These are phyloP conservation scores for Arctium lappa DNA, from an alignment of 129 eudicot genomes.

Conservation along the genomic window DNA sequence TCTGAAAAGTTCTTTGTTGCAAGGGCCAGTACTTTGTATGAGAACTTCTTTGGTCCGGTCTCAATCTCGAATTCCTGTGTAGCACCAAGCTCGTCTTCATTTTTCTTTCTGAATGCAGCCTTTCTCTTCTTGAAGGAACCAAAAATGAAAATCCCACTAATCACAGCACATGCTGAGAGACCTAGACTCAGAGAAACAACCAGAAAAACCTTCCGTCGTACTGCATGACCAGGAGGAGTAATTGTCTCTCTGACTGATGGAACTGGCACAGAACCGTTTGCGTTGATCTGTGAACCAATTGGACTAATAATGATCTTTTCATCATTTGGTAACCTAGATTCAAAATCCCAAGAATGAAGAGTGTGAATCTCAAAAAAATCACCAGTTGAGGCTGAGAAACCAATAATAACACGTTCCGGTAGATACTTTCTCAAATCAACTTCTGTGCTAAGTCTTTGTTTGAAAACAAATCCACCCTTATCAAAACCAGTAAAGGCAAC, in stretches of 20 bases:
- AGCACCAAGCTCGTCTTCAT: not conserved
- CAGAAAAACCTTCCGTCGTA: not conserved
- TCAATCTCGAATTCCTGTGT: conserved; percentile 24
- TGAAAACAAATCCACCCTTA: not conserved
- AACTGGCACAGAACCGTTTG: not conserved
- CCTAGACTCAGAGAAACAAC: conserved; percentile 11
- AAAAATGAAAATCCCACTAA: conserved; percentile 12
- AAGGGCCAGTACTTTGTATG: conserved; percentile 27
- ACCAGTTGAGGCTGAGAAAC: conserved; percentile 38
- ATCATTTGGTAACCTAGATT: conserved; percentile 13
- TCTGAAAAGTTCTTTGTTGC: conserved; percentile 43
- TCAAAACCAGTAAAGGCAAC: conserved; percentile 13
- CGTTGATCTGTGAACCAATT: not conserved
- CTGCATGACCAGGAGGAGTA: not conserved
- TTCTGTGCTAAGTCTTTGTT: not conserved
- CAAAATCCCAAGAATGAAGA: conserved; percentile 29
- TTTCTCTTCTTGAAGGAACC: conserved; percentile 7
- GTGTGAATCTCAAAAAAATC: conserved; percentile 9
- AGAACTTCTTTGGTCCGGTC: conserved; percentile 35
- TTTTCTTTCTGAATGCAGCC: not conserved
- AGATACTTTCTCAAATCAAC: conserved; percentile 33
- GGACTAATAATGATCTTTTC: conserved; percentile 1
- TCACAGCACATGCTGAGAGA: not conserved
- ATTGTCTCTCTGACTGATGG: conserved; percentile 7
- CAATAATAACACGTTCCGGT: conserved; percentile 27